Evolutionary conservation across 805 yeast genomes (phyloP).

Genomic region (Ogataea chonburiensis): DNA sequence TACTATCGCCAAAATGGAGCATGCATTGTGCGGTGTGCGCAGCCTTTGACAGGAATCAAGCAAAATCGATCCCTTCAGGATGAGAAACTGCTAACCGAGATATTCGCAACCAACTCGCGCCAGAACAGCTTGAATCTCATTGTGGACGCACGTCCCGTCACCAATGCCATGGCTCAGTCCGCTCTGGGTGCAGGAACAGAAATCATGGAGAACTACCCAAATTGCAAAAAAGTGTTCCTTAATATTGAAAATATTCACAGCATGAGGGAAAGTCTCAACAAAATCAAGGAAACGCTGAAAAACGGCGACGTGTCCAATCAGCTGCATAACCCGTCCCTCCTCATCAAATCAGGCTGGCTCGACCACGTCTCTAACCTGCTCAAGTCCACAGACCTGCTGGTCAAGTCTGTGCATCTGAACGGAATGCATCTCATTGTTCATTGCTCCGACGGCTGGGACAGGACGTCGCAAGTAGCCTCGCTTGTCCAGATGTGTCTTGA

Average conservation of each 20-base stretch:
- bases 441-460: conserved; percentile 99
- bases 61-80: conserved; percentile 89
- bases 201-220: conserved; percentile 79
- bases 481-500: conserved; percentile 84
- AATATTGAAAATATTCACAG: conserved; percentile 96
- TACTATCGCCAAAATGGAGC: conserved; percentile 67
- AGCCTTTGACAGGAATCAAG: conserved; percentile 88
- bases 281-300: conserved; percentile 58
- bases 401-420: conserved; percentile 79
- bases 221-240: conserved; percentile 68
- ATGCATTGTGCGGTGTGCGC: conserved; percentile 85
- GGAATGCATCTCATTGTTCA: conserved; percentile 83
- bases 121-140: conserved; percentile 50
- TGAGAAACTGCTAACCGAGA: conserved; percentile 74
- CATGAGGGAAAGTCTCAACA: conserved; percentile 79
- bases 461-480: conserved; percentile 88
- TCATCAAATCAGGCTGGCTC: conserved; percentile 77
- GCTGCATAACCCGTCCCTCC: conserved; percentile 48
- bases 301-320: conserved; percentile 61
- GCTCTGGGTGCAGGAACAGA: conserved; percentile 99
- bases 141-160: conserved; percentile 88
- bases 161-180: conserved; percentile 94
- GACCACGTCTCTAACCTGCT: conserved; percentile 66
- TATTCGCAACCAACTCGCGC: conserved; percentile 59
- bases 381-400: conserved; percentile 72